A percentile compares a stretch with the other conserved stretches of the same genome.
These are phyloP conservation scores for Earliella scabrosa DNA, from an alignment of 1,284 basidiomycete genomes.

Conservation along the genomic window DNA sequence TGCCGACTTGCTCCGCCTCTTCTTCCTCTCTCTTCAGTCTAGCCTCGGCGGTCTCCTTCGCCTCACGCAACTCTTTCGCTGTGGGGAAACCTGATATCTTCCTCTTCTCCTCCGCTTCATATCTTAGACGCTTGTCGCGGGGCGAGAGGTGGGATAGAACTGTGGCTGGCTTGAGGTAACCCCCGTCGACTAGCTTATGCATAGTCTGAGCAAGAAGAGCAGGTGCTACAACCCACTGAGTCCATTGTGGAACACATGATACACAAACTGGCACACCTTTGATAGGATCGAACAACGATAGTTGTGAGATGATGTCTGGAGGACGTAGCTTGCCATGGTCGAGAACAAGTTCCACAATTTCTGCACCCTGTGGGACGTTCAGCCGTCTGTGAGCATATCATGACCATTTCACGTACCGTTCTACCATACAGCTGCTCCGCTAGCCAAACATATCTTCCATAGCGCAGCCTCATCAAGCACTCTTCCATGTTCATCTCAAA, in stretches of 20 bases:
- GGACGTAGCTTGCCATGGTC: conserved; percentile 87
- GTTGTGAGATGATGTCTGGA: conserved; percentile 65
- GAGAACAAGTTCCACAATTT: conserved; percentile 77
- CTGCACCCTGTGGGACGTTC: conserved; percentile 61
- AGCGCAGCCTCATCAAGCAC: conserved; percentile 78
- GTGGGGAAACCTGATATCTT: conserved; percentile 77
- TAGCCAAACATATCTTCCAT: conserved; percentile 79
- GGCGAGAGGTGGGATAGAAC: conserved; percentile 74
- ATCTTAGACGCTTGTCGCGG: conserved; percentile 73
- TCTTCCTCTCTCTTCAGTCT: conserved; percentile 72
- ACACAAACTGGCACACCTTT: conserved; percentile 53
- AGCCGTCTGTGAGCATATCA: too few relatives aligned
- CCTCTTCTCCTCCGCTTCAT: conserved; percentile 73
- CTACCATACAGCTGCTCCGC: conserved; percentile 73
- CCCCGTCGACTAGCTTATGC: conserved; percentile 64
- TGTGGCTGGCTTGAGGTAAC: conserved; percentile 77
- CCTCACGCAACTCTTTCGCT: conserved; percentile 72
- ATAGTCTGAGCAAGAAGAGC: conserved; percentile 60
- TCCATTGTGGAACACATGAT: background rate
- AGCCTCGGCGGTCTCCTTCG: conserved; percentile 64
- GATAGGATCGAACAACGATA: conserved; percentile 52
- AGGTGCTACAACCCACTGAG: conserved; percentile 41
- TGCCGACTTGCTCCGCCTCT: conserved; percentile 69
- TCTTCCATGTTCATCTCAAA: conserved; percentile 82
- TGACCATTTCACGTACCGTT: conserved; percentile 45